Conservation (phyloP, 176 grass and related monocot genomes). For the Carex myosuroides region DNA sequence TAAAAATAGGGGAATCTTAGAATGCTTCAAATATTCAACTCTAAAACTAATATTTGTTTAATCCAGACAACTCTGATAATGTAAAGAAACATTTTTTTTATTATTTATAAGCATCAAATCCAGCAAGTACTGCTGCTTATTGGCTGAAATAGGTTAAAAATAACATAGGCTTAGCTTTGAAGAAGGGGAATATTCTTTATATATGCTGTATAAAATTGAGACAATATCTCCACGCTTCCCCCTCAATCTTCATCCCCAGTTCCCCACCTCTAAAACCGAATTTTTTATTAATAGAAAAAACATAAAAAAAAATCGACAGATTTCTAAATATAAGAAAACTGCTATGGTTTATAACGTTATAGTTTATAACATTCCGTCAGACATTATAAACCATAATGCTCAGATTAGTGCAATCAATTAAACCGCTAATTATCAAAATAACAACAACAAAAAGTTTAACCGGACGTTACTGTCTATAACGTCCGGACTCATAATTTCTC, state of each 20-base stretch:
- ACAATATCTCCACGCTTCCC: background rate
- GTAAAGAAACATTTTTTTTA: background rate
- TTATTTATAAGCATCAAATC: background rate
- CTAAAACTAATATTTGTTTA: background rate
- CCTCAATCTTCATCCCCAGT: background rate
- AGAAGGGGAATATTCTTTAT: background rate
- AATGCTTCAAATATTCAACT: background rate
- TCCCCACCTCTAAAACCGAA: background rate
- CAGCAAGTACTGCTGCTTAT: background rate
- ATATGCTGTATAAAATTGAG: background rate
- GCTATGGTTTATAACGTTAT: too few species aligned
- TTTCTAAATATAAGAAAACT: too few species aligned
- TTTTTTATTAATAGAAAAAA: too few species aligned
- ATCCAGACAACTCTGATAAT: background rate
- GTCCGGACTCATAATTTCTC: too few species aligned
- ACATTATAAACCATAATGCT: too few species aligned
- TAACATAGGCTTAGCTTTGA: background rate
- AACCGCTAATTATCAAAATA: too few species aligned
- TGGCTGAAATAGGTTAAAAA: background rate
- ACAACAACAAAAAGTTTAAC: too few species aligned
- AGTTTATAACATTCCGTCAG: too few species aligned
- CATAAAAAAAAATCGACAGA: too few species aligned
- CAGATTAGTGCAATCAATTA: too few species aligned
- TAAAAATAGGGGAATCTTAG: conserved; percentile 3
- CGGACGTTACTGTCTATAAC: too few species aligned